Evolutionary conservation across 495 filamentous ascomycete species (phyloP), one percentile per base, ranked within the genome.

Genomic region (Eremomyces bilateralis): DNA sequence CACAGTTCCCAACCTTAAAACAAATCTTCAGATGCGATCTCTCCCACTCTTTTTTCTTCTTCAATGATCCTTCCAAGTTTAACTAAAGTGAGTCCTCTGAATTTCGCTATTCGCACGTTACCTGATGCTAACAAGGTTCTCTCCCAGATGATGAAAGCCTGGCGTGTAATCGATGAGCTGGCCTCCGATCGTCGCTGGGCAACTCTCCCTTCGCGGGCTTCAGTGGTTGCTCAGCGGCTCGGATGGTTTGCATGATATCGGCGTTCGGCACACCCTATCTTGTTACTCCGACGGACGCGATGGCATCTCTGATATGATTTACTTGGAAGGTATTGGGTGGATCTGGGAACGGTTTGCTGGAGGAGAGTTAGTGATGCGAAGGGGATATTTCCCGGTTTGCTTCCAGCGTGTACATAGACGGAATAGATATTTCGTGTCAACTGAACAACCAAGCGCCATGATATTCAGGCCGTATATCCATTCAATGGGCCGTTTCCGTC

Each of bases 61-160:
- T 61, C 64, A n/a, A n/a, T n/a, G n/a, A 88, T 91, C 83, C 82
- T 91, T 92, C 83, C 81, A 82, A 73, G 81, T 91, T 91, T 80
- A 74, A 74, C 73, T 64, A 76, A n/a, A 57, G 85, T 95, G 62
- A 71, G 82, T 64, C 34, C 20, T 38, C 28, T 31, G 8, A 24
- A 24, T 25, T 19, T 12, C 29, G 2, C 10, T 27, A 16, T 18
- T 29, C 25, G 20, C 27, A 42, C 31, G 15, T 31, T 34, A 10
- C 20, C 15, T 11, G 15, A 38, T 35, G 39, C 34, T 39, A 35
- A 43, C 18, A 29, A 24, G 15, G 11, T 25, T 31, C 34, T 34
- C 31, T 41, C 35, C 3, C 52, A 92, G 80, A 90, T 95, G 88
- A 97, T 94, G 88, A 94, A 91, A 92, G 78, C 80, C 70, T 77